Evolutionary conservation across 257 asterid genomes (phyloP).

Genomic region (Salvia miltiorrhiza): DNA sequence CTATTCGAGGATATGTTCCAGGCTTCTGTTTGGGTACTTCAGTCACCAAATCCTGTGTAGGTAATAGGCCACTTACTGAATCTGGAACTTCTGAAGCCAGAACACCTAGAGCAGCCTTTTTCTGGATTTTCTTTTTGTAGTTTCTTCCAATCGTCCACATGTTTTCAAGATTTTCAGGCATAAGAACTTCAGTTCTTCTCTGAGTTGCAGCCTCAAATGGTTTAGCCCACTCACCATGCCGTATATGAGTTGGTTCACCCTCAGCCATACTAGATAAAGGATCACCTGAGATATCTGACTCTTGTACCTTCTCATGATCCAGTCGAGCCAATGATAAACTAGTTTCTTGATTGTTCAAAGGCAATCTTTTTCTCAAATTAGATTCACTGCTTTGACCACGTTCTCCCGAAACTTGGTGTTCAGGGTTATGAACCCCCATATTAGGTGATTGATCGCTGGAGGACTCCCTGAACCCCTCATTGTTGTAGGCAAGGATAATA

Average conservation of each 20-base stretch:
- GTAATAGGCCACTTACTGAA: constrained; percentile 19
- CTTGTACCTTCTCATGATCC: constrained; percentile 41
- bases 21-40: constrained; percentile 35
- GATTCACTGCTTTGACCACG: constrained; percentile 43
- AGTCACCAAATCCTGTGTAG: constrained; percentile 31
- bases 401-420: constrained; percentile 32
- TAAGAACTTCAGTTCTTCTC: constrained; percentile 97
- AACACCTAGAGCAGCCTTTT: constrained; percentile 40
- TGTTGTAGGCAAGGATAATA: constrained; percentile 60
- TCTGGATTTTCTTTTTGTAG: constrained; percentile 75
- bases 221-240: constrained; percentile 89
- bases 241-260: constrained; percentile 47
- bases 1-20: constrained; percentile 28
- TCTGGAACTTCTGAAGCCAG: constrained; percentile 33
- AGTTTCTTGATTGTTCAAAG: constrained; percentile 39
- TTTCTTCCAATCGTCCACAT: constrained; percentile 98
- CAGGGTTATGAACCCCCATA: constrained; percentile 35
- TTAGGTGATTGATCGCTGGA: constrained; percentile 39
- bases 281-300: constrained; percentile 35
- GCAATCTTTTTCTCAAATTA: constrained; percentile 29
- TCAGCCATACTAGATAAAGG: constrained; percentile 28
- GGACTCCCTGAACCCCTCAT: constrained; percentile 45
- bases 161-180: constrained; percentile 98
- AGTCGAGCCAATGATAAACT: constrained; percentile 31
- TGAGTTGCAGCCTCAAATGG: constrained; percentile 88